Percentiles rank a stretch among this genome's conserved stretches.
Conservation (phyloP, 2,329 filamentous ascomycete species). For the Cercospora beticola region DNA sequence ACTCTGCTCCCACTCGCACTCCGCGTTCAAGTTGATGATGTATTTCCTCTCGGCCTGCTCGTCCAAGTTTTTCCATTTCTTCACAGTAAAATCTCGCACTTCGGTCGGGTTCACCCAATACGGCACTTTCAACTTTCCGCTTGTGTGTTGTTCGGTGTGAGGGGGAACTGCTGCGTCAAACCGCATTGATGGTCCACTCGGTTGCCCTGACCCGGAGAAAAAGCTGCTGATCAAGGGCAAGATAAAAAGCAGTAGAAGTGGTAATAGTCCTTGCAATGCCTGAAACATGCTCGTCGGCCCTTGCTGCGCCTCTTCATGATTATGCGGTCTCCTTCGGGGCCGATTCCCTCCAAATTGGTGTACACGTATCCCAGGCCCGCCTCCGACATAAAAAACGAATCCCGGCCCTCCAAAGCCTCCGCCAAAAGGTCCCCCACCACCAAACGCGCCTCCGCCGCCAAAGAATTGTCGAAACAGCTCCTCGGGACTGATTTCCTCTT, state of each 20-base stretch:
- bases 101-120: conserved; percentile 86
- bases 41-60: conserved; percentile 72
- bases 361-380: conserved; percentile 81
- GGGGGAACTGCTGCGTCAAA: conserved; percentile 72
- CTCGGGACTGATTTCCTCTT: conserved; percentile 91
- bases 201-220: conserved; percentile 62
- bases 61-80: conserved; percentile 74
- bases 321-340: conserved; percentile 73
- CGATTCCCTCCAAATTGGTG: conserved; percentile 88
- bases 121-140: conserved; percentile 67
- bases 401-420: conserved; percentile 63
- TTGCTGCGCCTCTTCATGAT: conserved; percentile 46
- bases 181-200: conserved; percentile 67
- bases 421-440: conserved; percentile 22
- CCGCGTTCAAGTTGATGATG: conserved; percentile 63
- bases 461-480: conserved; percentile 98
- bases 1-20: conserved; percentile 73
- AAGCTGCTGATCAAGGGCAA: conserved; percentile 78
- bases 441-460: conserved; percentile 61
- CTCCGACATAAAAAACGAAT: conserved; percentile 90
- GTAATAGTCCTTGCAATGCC: conserved; percentile 57
- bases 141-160: conserved; percentile 71
- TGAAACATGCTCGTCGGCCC: conserved; percentile 53
- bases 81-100: conserved; percentile 65
- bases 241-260: conserved; percentile 82